A percentile compares a stretch with the other conserved stretches of the same genome.
Conservation (phyloP, 306 rosid species). For the Quercus glauca region DNA sequence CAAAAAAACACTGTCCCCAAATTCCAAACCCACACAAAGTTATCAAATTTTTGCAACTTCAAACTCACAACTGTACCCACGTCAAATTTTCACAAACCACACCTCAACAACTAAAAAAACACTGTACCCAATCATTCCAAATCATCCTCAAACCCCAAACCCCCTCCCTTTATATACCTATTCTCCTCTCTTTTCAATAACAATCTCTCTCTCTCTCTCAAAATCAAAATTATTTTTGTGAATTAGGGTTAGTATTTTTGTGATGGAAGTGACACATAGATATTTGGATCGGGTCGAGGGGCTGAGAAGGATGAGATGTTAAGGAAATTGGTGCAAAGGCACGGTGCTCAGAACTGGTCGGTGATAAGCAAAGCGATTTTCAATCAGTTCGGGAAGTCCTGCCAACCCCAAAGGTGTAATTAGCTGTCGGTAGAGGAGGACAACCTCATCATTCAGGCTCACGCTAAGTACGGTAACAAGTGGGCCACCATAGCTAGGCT, state of each 20-base stretch:
- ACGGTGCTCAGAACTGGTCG: constrained; percentile 51
- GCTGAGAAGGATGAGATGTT: constrained; percentile 46
- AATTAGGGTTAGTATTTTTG: constrained; percentile 5
- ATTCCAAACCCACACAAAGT: too few species aligned
- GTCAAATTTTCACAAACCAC: too few species aligned
- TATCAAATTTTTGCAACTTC: too few species aligned
- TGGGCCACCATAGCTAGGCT: constrained; percentile 67
- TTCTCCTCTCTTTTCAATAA: too few species aligned
- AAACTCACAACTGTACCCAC: too few species aligned
- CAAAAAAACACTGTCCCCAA: too few species aligned
- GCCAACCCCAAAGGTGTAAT: constrained; percentile 57
- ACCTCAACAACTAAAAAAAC: too few species aligned
- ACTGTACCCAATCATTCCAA: too few species aligned
- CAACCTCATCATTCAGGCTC: constrained; percentile 44
- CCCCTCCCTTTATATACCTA: too few species aligned
- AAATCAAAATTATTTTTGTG: too few species aligned
- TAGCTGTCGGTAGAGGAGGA: constrained; percentile 51
- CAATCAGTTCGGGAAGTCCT: constrained; percentile 49
- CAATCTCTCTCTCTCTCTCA: too few species aligned
- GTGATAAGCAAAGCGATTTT: constrained; percentile 40
- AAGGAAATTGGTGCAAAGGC: constrained; percentile 26
- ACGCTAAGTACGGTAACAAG: constrained; percentile 40
- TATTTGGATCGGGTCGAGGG: constrained; percentile 46
- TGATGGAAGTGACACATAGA: constrained; percentile 20
- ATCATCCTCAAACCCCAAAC: too few species aligned